Evolutionary conservation across 148 eudicot species (phyloP).

Genomic region (Euryodendron excelsum): DNA sequence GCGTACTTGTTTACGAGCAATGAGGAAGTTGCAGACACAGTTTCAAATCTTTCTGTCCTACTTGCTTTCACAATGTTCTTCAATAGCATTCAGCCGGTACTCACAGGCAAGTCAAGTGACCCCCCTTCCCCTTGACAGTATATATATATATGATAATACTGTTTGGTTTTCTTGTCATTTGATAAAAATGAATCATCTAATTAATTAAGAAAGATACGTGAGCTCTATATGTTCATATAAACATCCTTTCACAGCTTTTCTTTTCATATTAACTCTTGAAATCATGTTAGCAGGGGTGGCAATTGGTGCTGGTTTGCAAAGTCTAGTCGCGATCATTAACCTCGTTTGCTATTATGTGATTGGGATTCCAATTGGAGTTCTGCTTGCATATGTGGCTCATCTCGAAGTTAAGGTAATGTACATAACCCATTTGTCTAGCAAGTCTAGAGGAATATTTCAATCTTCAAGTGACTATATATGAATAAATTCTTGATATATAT

Average conservation of each 20-base stretch:
- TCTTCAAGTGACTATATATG: too few species aligned
- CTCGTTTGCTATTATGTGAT: slow-evolving; percentile 46
- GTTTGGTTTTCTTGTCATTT: neutral
- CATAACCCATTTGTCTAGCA: slow-evolving; percentile 2
- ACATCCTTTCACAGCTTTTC: too few species aligned
- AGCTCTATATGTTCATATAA: too few species aligned
- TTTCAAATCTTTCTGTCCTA: slow-evolving; percentile 39
- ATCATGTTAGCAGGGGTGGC: slow-evolving; percentile 43
- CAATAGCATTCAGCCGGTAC: slow-evolving; percentile 42
- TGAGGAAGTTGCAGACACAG: slow-evolving; percentile 36
- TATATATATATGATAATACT: neutral
- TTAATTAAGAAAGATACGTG: too few species aligned
- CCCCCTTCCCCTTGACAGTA: slow-evolving; percentile 1
- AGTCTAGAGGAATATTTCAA: too few species aligned
- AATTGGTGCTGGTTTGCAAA: slow-evolving; percentile 52
- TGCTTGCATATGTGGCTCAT: slow-evolving; percentile 46
- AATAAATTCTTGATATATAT: too few species aligned
- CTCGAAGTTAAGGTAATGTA: slow-evolving; percentile 49
- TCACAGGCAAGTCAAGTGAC: slow-evolving; percentile 46
- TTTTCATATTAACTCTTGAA: neutral
- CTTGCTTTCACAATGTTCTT: slow-evolving; percentile 43
- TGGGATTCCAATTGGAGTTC: slow-evolving; percentile 50
- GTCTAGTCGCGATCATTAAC: slow-evolving; percentile 47
- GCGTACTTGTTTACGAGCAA: slow-evolving; percentile 41
- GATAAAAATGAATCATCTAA: neutral